A percentile compares a stretch with the other conserved stretches of the same genome.
phyloP scores from a whole-genome alignment of 2,329 filamentous ascomycete genomes.

The Epichloe aotearoae region DNA sequence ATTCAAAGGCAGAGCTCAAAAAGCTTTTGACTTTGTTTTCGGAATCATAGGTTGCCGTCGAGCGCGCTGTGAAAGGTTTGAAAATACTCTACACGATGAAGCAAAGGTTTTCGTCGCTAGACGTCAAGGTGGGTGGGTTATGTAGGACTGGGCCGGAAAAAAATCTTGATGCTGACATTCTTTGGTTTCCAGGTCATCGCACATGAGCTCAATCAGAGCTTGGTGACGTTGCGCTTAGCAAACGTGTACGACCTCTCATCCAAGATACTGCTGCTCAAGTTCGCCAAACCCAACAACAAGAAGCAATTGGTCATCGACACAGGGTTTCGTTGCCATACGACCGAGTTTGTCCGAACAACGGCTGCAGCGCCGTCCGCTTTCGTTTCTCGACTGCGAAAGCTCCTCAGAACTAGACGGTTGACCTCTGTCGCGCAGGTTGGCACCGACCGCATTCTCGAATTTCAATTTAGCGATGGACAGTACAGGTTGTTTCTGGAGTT shows the following conservation, averaged over 20 bases:
- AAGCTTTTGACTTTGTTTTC: neutral
- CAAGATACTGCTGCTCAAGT: conserved; percentile 90
- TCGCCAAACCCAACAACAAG: conserved; percentile 78
- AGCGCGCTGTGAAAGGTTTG: neutral
- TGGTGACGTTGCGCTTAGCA: conserved; percentile 68
- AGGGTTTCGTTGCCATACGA: conserved; percentile 91
- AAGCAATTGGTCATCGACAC: conserved; percentile 88
- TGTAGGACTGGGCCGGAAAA: neutral
- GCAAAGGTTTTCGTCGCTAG: conserved; percentile 66
- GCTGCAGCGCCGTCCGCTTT: conserved; percentile 76
- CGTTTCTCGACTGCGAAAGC: conserved; percentile 73
- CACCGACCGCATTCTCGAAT: conserved; percentile 84
- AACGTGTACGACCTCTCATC: conserved; percentile 96
- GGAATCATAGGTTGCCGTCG: too few species aligned
- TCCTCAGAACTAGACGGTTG: conserved; percentile 72
- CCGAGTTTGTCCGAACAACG: conserved; percentile 77
- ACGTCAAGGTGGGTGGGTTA: conserved; percentile 46
- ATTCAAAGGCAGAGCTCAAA: neutral
- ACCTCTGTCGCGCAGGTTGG: conserved; percentile 76
- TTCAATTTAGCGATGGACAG: conserved; percentile 82
- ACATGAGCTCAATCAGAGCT: conserved; percentile 69
- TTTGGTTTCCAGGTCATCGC: conserved; percentile 59
- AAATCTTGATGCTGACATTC: conserved; percentile 6
- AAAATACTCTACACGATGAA: conserved; percentile 43
- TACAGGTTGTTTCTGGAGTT: conserved; percentile 89